phyloP scores from a whole-genome alignment of 352 stramenopile genomes.

The Plasmopara halstedii region DNA sequence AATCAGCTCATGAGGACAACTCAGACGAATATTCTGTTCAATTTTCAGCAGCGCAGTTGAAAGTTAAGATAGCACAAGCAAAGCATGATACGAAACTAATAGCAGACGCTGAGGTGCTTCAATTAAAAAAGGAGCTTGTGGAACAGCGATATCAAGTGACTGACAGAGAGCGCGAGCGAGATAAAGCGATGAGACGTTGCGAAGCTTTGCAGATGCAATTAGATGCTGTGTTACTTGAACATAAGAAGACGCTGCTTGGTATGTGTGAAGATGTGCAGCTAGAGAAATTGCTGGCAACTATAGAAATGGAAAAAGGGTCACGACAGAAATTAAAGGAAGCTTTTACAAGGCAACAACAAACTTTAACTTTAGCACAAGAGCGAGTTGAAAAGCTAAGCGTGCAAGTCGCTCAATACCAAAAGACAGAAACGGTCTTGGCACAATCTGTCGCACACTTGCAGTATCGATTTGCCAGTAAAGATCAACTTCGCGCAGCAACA shows the following conservation, averaged over 20 bases:
- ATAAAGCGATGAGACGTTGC: constrained; percentile 10
- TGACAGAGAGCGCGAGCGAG: constrained; percentile 17
- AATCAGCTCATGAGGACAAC: background rate
- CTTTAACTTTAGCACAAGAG: constrained; percentile 31
- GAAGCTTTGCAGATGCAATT: constrained; percentile 26
- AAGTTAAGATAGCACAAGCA: constrained; percentile 42
- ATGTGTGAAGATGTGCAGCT: constrained; percentile 40
- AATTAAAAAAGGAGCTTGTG: constrained; percentile 37
- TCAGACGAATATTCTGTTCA: constrained; percentile 15
- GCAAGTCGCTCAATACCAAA: constrained; percentile 61
- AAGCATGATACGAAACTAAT: constrained; percentile 42
- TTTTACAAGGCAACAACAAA: constrained; percentile 38
- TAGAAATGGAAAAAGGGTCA: constrained; percentile 47
- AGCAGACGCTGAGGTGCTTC: constrained; percentile 13
- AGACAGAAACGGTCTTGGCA: constrained; percentile 65
- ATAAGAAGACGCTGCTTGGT: constrained; percentile 42
- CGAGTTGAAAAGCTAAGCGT: constrained; percentile 32
- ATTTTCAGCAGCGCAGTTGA: constrained; percentile 44
- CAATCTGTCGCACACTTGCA: constrained; percentile 66
- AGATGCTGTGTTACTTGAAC: constrained; percentile 35
- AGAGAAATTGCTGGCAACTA: constrained; percentile 39
- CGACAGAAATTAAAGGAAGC: constrained; percentile 29
- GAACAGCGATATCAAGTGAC: constrained; percentile 31
- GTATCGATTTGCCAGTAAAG: constrained; percentile 45
- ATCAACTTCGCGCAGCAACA: constrained; percentile 41